phyloP scores from a whole-genome alignment of 2,329 filamentous ascomycete genomes.

The Esteya vermicola region DNA sequence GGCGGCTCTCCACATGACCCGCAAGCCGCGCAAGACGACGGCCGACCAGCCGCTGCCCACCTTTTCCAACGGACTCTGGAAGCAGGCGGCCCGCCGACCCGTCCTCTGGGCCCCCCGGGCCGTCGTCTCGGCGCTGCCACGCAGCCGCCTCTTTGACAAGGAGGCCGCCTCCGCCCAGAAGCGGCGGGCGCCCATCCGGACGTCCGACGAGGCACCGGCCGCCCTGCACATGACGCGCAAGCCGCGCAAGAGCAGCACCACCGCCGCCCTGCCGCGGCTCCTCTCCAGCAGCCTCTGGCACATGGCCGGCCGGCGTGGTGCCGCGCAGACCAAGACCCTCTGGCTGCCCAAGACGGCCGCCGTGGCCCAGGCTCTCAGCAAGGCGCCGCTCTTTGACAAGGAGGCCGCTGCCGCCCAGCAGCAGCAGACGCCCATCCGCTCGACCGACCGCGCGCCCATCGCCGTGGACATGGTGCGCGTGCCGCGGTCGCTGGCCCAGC shows the following conservation, averaged over 20 bases:
- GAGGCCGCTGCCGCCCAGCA: constrained; percentile 2
- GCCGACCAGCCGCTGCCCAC: too few relatives aligned
- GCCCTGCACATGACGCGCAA: constrained; percentile 16
- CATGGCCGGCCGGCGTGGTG: background rate
- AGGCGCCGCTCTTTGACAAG: constrained; percentile 5
- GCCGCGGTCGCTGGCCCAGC: background rate
- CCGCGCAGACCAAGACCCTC: background rate
- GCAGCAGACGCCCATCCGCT: constrained; percentile 6
- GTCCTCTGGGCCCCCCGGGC: background rate
- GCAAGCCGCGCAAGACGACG: constrained; percentile 17
- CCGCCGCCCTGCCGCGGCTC: background rate
- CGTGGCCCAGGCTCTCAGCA: too few relatives aligned
- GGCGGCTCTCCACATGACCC: constrained; percentile 17
- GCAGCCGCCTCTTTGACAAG: background rate
- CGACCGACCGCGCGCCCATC: constrained; percentile 10
- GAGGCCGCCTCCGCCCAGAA: background rate
- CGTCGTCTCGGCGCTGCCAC: background rate
- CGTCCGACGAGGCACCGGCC: constrained; percentile 7
- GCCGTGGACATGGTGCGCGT: constrained; percentile 17
- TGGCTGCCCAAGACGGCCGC: background rate
- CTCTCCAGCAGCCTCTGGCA: constrained; percentile 15
- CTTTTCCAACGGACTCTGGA: background rate
- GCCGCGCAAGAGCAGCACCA: background rate
- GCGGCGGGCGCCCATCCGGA: background rate
- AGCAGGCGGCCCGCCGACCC: background rate